Evolutionary conservation across 1,284 basidiomycete genomes (phyloP).

Genomic region (Volvariella surrecta): DNA sequence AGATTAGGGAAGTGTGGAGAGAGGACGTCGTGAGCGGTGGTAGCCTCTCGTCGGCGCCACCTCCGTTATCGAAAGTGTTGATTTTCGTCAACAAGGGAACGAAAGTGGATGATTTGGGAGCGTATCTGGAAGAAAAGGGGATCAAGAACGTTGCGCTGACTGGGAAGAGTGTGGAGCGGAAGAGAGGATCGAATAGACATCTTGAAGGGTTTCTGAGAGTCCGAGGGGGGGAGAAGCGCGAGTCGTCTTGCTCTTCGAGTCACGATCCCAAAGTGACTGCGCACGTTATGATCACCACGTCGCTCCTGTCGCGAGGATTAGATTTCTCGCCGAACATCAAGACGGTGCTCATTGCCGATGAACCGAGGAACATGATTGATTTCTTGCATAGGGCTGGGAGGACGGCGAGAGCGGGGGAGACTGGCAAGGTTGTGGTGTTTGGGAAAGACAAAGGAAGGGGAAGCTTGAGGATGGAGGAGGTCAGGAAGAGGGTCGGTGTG

Average conservation of each 20-base stretch:
- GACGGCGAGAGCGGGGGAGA: constrained; percentile 61
- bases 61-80: constrained; percentile 49
- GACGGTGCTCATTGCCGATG: constrained; percentile 79
- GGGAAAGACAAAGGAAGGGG: constrained; percentile 52
- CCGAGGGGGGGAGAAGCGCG: constrained; percentile 12
- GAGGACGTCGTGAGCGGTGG: constrained; percentile 56
- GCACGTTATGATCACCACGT: constrained; percentile 80
- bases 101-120: constrained; percentile 53
- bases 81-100: constrained; percentile 75
- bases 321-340: constrained; percentile 74
- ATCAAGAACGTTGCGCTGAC: constrained; percentile 56
- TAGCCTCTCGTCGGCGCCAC: constrained; percentile 14
- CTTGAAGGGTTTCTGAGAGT: constrained; percentile 61
- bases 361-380: constrained; percentile 81
- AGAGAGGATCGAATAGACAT: constrained; percentile 63
- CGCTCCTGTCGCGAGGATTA: constrained; percentile 83
- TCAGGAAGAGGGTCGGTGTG: constrained; percentile 38
- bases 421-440: constrained; percentile 64
- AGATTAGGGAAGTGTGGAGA: constrained; percentile 66
- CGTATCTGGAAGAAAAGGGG: constrained; percentile 49
- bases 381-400: constrained; percentile 86
- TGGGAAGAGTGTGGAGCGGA: constrained; percentile 41
- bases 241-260: constrained; percentile 5
- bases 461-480: constrained; percentile 39
- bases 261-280: constrained; percentile 28